Evolutionary conservation across 495 filamentous ascomycete genomes (phyloP), one percentile per base, ranked within the genome.

Genomic region (Neurospora pannonica): DNA sequence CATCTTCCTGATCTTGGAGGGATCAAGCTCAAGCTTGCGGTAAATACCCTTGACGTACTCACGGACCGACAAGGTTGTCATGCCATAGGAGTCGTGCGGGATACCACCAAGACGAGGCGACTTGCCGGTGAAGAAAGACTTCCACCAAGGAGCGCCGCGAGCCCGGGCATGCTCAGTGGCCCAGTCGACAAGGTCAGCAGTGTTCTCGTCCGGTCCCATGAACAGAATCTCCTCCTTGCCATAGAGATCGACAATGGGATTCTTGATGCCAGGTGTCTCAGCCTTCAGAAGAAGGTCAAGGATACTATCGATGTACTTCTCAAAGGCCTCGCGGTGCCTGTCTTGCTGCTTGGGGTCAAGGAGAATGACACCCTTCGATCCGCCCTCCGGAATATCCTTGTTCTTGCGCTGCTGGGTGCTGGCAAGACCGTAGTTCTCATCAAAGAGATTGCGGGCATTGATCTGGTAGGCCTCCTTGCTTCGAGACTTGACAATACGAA

Each of bases 371-470:
- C 96, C 96, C 86, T 99, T 99, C 71, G 95, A 96, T 73, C 96
- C 96, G 71, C 96, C 96, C 86, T 99, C 96, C n/a, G 96, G 96
- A 54, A 99, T 99, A 79, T 99, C 96, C 86, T 99, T 99, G 87
- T 99, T 99, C 89, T 99, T 99, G 79, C 97, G 93, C 86, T 98
- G 97, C 83, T 99, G 96, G 0, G 96, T 99, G 82, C 96, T 98
- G 75, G 96, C 96, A 75, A 99, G 89, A 74, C 95, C 95, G 83
- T 99, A 99, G 83, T 99, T 99, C 84, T 99, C 96, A 76, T 99
- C 96, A 77, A 99, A 99, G 69, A 98, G 87, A 24, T 92, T 96
- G 54, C 97, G 92, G 13, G 94, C 94, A 78, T 99, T 99, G 86
- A 98, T 98, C 74, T 92, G 88, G 80, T 97, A 99, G 1, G 94